Conservation (phyloP, 441 rosid species). For the Euphorbia corollata region DNA sequence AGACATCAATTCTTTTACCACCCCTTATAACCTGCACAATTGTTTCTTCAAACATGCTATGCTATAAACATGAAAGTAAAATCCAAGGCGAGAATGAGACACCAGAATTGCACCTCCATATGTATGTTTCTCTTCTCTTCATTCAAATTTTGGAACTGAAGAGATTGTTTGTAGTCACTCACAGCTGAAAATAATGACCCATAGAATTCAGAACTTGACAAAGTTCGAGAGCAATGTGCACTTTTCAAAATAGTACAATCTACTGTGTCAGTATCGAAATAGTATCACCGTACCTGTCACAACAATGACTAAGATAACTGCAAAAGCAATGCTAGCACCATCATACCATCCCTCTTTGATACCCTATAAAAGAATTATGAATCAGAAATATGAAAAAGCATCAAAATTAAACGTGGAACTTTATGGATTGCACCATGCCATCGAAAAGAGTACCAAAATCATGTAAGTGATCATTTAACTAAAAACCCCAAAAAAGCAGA, state of each 20-base stretch:
- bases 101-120: slow-evolving; percentile 54
- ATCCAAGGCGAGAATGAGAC: neutral
- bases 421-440: neutral
- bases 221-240: neutral
- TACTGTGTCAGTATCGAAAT: neutral
- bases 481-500: neutral
- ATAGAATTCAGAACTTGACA: neutral
- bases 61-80: slow-evolving; percentile 17
- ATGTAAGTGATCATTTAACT: neutral
- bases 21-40: slow-evolving; percentile 65
- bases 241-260: neutral
- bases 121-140: slow-evolving; percentile 94
- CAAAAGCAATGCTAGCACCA: slow-evolving; percentile 98
- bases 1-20: slow-evolving; percentile 84
- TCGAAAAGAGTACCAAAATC: neutral
- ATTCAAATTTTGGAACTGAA: slow-evolving; percentile 89
- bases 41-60: slow-evolving; percentile 18
- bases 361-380: slow-evolving; percentile 43
- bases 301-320: slow-evolving; percentile 81
- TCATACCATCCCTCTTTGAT: slow-evolving; percentile 94
- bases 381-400: neutral
- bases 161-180: slow-evolving; percentile 93
- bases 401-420: neutral
- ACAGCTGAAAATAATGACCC: slow-evolving; percentile 51
- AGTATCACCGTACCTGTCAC: slow-evolving; percentile 64